phyloP scores from a whole-genome alignment of 2,329 filamentous ascomycete genomes.

The Xylaria sp. region DNA sequence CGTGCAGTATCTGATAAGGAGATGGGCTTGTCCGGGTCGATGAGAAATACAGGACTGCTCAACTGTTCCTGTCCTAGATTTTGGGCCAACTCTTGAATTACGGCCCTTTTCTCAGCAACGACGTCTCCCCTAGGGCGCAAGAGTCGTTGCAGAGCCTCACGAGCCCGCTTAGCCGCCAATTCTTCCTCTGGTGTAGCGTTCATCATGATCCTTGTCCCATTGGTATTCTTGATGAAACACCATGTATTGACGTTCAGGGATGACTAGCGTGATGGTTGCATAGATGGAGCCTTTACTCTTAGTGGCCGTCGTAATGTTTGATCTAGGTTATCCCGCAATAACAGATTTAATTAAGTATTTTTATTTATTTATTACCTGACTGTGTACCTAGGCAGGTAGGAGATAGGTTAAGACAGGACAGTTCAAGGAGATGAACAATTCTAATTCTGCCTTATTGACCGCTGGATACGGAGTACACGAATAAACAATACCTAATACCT shows the following conservation, averaged over 20 bases:
- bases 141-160: slow-evolving; percentile 60
- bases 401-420: not conserved
- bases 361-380: not conserved
- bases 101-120: slow-evolving; percentile 63
- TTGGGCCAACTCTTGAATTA: slow-evolving; percentile 64
- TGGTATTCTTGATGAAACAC: not conserved
- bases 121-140: slow-evolving; percentile 68
- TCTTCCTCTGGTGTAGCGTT: slow-evolving; percentile 44
- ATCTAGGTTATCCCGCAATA: not conserved
- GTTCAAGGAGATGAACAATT: not conserved
- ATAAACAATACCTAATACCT: no score
- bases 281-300: not conserved
- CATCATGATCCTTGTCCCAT: slow-evolving; percentile 36
- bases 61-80: slow-evolving; percentile 56
- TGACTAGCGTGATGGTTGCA: not conserved
- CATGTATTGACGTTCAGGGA: not conserved
- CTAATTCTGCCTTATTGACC: not conserved
- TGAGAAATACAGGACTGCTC: slow-evolving; percentile 60
- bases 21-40: slow-evolving; percentile 53
- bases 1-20: slow-evolving; percentile 52
- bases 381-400: not conserved
- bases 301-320: not conserved
- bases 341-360: not conserved
- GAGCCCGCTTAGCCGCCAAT: slow-evolving; percentile 50
- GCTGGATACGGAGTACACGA: no score